Evolutionary conservation across 352 stramenopile species (phyloP), one percentile per base, ranked within the genome.

Genomic region (Globisporangium acanthophoron): DNA sequence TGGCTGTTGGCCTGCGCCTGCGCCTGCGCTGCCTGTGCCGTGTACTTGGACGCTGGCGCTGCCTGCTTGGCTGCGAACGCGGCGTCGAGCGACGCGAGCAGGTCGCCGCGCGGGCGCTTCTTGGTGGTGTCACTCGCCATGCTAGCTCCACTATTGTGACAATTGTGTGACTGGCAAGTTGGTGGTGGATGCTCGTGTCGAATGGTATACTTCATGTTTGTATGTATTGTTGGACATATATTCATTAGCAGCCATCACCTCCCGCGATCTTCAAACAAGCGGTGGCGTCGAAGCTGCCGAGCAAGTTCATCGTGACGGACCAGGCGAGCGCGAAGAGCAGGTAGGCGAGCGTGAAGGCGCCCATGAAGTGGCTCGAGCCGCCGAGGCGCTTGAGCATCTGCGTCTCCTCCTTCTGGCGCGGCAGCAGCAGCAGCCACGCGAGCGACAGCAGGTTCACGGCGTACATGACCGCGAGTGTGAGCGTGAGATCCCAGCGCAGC

Each of bases 61-160:
- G 64, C 59, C 48, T 74, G 55, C 48, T 67, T 56, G n/a, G 61
- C 52, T 52, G 76, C 76, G 50, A 92, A 92, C 18, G 75, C 77
- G 29, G 78, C 82, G 57, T 92, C 82, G 46, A 92, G 71, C 50
- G 82, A 89, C 59, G 82, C 81, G 20, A 92, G 64, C n/a, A 90
- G 66, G 64, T 92, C 82, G n/a, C 62, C 69, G 35, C 73, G 73
- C 61, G 78, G 77, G 15, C 78, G 77, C 73, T 91, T 91, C 35
- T 13, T 41, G 27, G 18, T 46, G 12, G 57, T 12, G 37, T 61
- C 58, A 0, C 48, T 54, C 37, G 54, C 62, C 71, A 76, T 77
- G 6, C 3, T 15, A 12, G 4, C 20, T 16, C 16, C 12, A 16
- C 13, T 13, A 20, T 39, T 52, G 11, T 47, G 16, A 47, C n/a